phyloP scores from a whole-genome alignment of 148 eudicot species.

The Chenopodium suecicum region DNA sequence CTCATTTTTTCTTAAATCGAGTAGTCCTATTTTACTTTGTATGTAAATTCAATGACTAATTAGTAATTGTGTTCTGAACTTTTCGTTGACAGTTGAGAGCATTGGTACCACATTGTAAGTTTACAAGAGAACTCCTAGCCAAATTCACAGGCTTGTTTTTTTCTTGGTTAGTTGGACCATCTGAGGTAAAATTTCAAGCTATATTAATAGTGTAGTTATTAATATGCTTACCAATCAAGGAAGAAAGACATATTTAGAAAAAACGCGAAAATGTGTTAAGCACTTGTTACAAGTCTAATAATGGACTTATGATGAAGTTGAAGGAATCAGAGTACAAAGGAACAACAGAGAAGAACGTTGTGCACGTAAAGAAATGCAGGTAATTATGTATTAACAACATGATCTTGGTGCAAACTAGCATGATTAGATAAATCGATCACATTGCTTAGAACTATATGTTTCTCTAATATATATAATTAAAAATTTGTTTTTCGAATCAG shows the following conservation, averaged over 20 bases:
- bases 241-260: neutral
- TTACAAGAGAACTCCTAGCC: conserved; percentile 62
- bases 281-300: neutral
- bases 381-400: conserved; percentile 9
- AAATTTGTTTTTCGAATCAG: conserved; percentile 30
- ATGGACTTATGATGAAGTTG: conserved; percentile 41
- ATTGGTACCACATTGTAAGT: conserved; percentile 45
- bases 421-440: neutral
- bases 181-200: conserved; percentile 48
- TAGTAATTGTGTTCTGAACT: neutral
- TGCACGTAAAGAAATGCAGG: conserved; percentile 91
- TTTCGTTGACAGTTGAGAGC: conserved; percentile 42
- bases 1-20: neutral
- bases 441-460: neutral
- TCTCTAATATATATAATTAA: neutral
- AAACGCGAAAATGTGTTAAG: neutral
- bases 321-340: conserved; percentile 70
- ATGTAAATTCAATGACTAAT: neutral
- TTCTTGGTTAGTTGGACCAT: conserved; percentile 76
- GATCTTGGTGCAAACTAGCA: neutral
- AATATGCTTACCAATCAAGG: too few species aligned
- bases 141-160: conserved; percentile 57
- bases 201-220: neutral
- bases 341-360: conserved; percentile 65
- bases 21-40: too few species aligned